A percentile compares a stretch with the other conserved stretches of the same genome.
Conservation (phyloP, 331 rosid genomes). For the Malus hybrid region DNA sequence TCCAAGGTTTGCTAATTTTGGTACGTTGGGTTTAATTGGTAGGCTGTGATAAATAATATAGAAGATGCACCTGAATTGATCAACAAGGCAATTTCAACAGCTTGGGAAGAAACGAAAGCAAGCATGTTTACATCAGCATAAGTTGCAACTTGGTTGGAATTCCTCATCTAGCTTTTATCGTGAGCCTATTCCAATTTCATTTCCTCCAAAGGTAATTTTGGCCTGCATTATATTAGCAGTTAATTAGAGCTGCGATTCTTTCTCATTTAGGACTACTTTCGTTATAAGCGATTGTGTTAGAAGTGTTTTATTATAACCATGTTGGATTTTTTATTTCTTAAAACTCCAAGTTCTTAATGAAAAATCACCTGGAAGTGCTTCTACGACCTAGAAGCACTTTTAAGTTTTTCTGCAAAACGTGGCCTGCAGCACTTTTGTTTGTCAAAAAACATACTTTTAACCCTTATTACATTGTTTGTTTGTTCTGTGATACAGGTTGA, state of each 20-base stretch:
- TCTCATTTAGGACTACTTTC: too few relatives aligned
- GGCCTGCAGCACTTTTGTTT: too few relatives aligned
- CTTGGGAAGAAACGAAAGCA: conserved; percentile 71
- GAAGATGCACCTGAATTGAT: conserved; percentile 93
- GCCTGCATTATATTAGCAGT: too few relatives aligned
- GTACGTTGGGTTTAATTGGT: neutral
- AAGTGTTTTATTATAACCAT: too few relatives aligned
- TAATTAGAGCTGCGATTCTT: too few relatives aligned
- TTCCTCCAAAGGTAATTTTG: conserved; percentile 39
- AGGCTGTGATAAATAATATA: conserved; percentile 86
- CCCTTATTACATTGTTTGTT: conserved; percentile 1
- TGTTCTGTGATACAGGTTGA: conserved; percentile 35
- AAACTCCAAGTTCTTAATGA: too few relatives aligned
- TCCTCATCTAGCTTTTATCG: conserved; percentile 85
- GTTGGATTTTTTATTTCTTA: too few relatives aligned
- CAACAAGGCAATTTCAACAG: conserved; percentile 80
- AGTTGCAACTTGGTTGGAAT: conserved; percentile 67
- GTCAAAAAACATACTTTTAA: too few relatives aligned
- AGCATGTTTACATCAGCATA: conserved; percentile 86
- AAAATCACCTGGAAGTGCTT: too few relatives aligned
- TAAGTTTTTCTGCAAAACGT: too few relatives aligned
- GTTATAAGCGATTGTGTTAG: too few relatives aligned
- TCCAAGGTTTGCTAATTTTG: neutral
- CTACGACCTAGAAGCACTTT: too few relatives aligned
- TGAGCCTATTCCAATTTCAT: conserved; percentile 82